These are phyloP conservation scores for Aspergillus leporis DNA, from an alignment of 495 filamentous ascomycete species.

Conservation along the genomic window DNA sequence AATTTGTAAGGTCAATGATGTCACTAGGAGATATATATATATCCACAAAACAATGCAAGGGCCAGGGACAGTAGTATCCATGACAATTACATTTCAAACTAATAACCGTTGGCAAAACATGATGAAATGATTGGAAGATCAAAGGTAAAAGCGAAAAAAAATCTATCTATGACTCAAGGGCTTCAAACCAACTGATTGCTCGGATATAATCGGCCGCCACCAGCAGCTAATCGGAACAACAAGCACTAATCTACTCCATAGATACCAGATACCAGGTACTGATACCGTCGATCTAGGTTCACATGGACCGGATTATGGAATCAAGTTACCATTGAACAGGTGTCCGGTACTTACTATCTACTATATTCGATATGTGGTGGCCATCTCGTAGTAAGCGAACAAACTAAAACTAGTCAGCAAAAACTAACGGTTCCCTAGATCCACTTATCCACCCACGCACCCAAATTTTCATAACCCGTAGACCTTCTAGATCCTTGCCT, in stretches of 20 bases:
- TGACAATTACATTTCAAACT: no score
- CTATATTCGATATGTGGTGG: not conserved
- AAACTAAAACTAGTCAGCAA: not conserved
- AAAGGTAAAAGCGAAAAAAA: not conserved
- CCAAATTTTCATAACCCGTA: not conserved
- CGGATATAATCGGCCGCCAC: not conserved
- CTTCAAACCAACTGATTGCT: not conserved
- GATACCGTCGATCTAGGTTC: not conserved
- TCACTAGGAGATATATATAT: no score
- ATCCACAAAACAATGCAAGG: no score
- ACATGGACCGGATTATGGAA: not conserved
- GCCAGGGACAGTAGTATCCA: no score
- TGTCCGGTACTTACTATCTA: not conserved
- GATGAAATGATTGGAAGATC: not conserved
- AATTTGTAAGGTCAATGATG: no score
- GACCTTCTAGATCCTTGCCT: conserved; percentile 8
- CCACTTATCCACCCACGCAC: conserved; percentile 2
- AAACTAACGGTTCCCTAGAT: conserved; percentile 1
- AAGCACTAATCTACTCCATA: not conserved
- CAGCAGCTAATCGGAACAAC: not conserved
- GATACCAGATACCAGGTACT: not conserved
- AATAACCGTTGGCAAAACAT: no score
- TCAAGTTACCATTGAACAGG: not conserved
- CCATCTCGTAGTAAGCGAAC: not conserved
- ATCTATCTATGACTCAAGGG: not conserved